phyloP scores from a whole-genome alignment of 495 filamentous ascomycete genomes.

The Lasiosphaeris hirsuta region DNA sequence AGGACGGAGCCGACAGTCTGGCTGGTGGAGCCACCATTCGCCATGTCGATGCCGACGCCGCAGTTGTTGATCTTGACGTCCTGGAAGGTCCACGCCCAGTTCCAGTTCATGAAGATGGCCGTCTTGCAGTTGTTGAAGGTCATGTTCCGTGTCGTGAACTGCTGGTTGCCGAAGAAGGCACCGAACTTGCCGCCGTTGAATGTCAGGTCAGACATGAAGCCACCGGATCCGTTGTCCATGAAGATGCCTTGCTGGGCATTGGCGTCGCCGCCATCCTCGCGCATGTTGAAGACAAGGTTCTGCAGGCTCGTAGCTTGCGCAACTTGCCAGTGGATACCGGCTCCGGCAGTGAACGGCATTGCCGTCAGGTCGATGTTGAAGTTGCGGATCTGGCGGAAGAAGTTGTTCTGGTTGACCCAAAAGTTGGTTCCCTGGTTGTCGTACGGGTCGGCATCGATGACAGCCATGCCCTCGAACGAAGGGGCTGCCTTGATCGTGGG shows the following conservation, averaged over 20 bases:
- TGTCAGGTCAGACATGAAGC: constrained; percentile 80
- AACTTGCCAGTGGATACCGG: constrained; percentile 97
- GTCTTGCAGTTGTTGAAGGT: constrained; percentile 87
- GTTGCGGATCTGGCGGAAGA: constrained; percentile 95
- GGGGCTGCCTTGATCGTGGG: constrained; percentile 76
- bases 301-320: constrained; percentile 90
- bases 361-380: constrained; percentile 82
- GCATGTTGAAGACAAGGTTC: constrained; percentile 89
- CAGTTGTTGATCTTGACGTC: constrained; percentile 78
- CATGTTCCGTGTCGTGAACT: constrained; percentile 90
- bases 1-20: constrained; percentile 79
- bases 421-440: constrained; percentile 50
- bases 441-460: constrained; percentile 91
- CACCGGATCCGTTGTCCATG: constrained; percentile 94
- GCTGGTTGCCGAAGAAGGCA: constrained; percentile 87
- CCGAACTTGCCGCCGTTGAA: constrained; percentile 87
- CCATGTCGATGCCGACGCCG: constrained; percentile 76
- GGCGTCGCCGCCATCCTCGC: constrained; percentile 59
- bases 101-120: constrained; percentile 91
- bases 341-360: constrained; percentile 59
- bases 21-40: constrained; percentile 52
- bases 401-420: constrained; percentile 97
- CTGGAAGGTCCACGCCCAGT: constrained; percentile 89
- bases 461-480: constrained; percentile 75
- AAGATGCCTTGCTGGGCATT: constrained; percentile 89